Percentiles rank a stretch among this genome's conserved stretches.
phyloP scores from a whole-genome alignment of 2,329 filamentous ascomycete genomes.

The Colletotrichum tofieldiae region DNA sequence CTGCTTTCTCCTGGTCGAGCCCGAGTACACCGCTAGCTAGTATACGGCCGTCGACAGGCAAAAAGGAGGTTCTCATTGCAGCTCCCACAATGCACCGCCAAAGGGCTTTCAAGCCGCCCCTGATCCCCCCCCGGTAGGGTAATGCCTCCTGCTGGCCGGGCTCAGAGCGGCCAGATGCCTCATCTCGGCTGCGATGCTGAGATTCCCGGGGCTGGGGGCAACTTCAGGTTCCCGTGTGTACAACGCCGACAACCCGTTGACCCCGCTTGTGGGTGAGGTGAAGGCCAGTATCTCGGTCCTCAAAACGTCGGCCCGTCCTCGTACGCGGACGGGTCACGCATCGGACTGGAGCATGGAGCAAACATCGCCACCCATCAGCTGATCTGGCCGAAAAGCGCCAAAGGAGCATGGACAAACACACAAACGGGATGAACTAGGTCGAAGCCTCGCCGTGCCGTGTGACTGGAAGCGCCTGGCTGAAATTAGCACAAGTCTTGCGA shows the following conservation, averaged over 20 bases:
- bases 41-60: background rate
- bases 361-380: background rate
- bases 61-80: background rate
- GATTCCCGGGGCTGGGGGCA: background rate
- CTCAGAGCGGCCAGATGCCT: background rate
- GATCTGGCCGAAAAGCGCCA: background rate
- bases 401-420: background rate
- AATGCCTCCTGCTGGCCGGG: background rate
- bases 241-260: background rate
- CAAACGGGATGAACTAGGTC: background rate
- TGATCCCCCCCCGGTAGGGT: background rate
- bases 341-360: background rate
- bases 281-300: background rate
- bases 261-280: background rate
- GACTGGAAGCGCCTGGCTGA: background rate
- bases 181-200: background rate
- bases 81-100: background rate
- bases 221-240: background rate
- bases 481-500: background rate
- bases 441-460: conserved; percentile 5
- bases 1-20: background rate
- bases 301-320: background rate
- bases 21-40: background rate
- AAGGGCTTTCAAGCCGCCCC: background rate
- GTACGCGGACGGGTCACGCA: background rate